Evolutionary conservation across 192 early-diverging fungal genomes (phyloP).

Genomic region (Entrophospora sp.): DNA sequence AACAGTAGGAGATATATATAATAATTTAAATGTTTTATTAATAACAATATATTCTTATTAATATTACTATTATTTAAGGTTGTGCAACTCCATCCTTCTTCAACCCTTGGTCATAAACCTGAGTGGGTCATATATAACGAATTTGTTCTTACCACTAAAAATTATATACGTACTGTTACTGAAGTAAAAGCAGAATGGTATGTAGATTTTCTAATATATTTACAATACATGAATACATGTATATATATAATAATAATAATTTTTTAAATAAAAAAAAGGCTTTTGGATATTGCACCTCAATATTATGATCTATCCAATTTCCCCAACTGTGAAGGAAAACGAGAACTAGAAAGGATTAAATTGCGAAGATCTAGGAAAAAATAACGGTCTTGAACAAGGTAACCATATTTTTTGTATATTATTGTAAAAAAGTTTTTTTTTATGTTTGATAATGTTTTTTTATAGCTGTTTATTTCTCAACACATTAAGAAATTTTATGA

Average conservation of each 20-base stretch:
- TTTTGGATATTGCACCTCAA: constrained; percentile 71
- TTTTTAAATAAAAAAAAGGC: constrained; percentile 9
- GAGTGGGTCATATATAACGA: constrained; percentile 99
- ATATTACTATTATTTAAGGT: constrained; percentile 23
- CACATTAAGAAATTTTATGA: no score
- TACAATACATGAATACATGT: background rate
- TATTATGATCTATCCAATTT: constrained; percentile 90
- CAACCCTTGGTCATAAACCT: constrained; percentile 79
- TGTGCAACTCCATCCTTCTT: constrained; percentile 90
- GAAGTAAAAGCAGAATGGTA: constrained; percentile 81
- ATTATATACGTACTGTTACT: constrained; percentile 92
- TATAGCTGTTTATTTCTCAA: no score
- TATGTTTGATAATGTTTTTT: no score
- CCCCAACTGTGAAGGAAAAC: constrained; percentile 87
- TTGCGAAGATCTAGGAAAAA: constrained; percentile 32
- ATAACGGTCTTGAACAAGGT: constrained; percentile 28
- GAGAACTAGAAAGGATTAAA: constrained; percentile 65
- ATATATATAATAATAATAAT: background rate
- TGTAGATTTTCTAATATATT: background rate
- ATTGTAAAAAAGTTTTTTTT: no score
- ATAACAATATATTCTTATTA: constrained; percentile 12
- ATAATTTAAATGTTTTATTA: constrained; percentile 7
- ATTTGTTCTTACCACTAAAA: constrained; percentile 92
- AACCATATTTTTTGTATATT: no score
- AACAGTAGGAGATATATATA: background rate